phyloP scores from a whole-genome alignment of 371 early-diverging fungal species.

The Apophysomyces sp. region DNA sequence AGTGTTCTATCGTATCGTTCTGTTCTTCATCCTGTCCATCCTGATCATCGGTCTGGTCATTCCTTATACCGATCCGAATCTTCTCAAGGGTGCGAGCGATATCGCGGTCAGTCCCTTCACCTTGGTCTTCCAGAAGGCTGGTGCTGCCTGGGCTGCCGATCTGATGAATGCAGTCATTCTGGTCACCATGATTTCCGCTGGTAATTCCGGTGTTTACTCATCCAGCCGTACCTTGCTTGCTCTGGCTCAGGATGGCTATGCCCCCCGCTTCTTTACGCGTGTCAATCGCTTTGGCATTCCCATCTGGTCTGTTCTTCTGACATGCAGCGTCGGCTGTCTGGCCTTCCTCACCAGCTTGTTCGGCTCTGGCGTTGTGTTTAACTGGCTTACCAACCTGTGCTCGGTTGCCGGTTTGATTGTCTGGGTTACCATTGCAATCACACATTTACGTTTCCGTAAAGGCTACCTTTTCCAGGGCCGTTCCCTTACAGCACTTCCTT shows the following conservation, averaged over 20 bases:
- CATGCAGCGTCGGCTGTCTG: constrained; percentile 60
- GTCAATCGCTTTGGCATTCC: constrained; percentile 69
- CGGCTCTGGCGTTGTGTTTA: constrained; percentile 70
- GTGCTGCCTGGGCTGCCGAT: constrained; percentile 66
- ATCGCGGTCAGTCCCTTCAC: constrained; percentile 72
- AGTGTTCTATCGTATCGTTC: constrained; percentile 73
- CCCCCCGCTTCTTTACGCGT: constrained; percentile 61
- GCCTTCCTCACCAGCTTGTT: constrained; percentile 57
- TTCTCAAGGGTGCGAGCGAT: constrained; percentile 42
- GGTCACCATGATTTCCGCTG: constrained; percentile 74
- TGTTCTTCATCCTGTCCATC: constrained; percentile 75
- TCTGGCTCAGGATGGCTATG: constrained; percentile 68
- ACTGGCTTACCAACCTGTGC: constrained; percentile 70
- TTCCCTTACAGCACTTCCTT: constrained; percentile 65
- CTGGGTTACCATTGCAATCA: constrained; percentile 75
- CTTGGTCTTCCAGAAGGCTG: constrained; percentile 68
- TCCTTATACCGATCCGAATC: constrained; percentile 59
- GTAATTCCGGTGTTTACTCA: constrained; percentile 79
- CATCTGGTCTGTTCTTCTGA: constrained; percentile 54
- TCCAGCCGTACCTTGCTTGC: constrained; percentile 72
- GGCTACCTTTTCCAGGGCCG: constrained; percentile 75
- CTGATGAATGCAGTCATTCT: constrained; percentile 82
- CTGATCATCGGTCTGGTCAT: constrained; percentile 73
- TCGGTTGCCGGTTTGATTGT: constrained; percentile 80
- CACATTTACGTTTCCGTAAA: constrained; percentile 84